These are phyloP conservation scores for Aureobasidium leucospermi DNA, from an alignment of 2,329 filamentous ascomycete species.

Conservation along the genomic window DNA sequence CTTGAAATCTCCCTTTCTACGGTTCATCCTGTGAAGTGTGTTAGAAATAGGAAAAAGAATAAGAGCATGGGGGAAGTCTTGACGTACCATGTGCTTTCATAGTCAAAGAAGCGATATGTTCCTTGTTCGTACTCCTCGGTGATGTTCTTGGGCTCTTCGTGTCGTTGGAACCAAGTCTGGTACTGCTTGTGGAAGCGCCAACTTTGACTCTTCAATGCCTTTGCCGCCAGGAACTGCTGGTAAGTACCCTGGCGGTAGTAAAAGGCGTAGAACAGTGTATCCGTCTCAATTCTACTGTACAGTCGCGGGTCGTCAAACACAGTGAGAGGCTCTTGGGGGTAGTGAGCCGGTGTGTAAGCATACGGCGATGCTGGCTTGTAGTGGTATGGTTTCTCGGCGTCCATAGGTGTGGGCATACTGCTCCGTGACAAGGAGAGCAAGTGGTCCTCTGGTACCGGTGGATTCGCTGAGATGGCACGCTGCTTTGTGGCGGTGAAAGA, in stretches of 20 bases:
- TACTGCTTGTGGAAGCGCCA: slow-evolving; percentile 99
- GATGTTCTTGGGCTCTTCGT: slow-evolving; percentile 97
- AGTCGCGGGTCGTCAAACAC: slow-evolving; percentile 88
- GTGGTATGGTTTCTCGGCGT: slow-evolving; percentile 73
- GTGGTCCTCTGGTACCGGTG: slow-evolving; percentile 53
- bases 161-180: slow-evolving; percentile 97
- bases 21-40: slow-evolving; percentile 73
- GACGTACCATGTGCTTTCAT: slow-evolving; percentile 93
- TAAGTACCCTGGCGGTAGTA: slow-evolving; percentile 97
- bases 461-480: slow-evolving; percentile 53
- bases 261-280: slow-evolving; percentile 97
- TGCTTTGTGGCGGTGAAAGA: slow-evolving; percentile 81
- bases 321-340: slow-evolving; percentile 83
- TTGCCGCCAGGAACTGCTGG: slow-evolving; percentile 90
- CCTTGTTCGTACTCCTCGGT: slow-evolving; percentile 98
- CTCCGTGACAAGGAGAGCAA: slow-evolving; percentile 70
- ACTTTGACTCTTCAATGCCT: slow-evolving; percentile 95
- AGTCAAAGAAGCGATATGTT: slow-evolving; percentile 98
- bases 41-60: neutral
- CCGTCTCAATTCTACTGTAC: slow-evolving; percentile 84
- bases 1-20: slow-evolving; percentile 94
- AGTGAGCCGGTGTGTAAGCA: slow-evolving; percentile 67
- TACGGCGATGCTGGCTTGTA: slow-evolving; percentile 80
- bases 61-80: neutral
- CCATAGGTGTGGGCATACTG: slow-evolving; percentile 64